A percentile compares a stretch with the other conserved stretches of the same genome.
These are phyloP conservation scores for Nitzschia putrida DNA, from an alignment of 108 stramenopile genomes.

Conservation along the genomic window DNA sequence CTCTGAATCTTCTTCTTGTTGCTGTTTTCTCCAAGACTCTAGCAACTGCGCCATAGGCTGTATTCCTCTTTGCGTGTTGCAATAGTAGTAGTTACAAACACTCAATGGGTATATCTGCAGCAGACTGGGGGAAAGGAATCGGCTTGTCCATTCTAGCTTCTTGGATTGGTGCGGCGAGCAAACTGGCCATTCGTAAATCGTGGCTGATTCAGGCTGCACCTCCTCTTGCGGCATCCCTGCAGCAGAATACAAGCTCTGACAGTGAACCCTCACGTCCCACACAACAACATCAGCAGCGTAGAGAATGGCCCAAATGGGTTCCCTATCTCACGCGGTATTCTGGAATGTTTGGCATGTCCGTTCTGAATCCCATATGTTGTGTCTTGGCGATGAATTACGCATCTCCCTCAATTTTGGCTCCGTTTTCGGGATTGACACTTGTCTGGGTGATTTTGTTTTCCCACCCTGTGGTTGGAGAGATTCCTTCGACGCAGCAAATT, in stretches of 20 bases:
- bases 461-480: conserved; percentile 52
- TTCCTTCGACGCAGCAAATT: conserved; percentile 51
- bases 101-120: conserved; percentile 30
- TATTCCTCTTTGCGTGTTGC: no score
- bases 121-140: conserved; percentile 78
- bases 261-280: not conserved
- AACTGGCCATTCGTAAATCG: conserved; percentile 80
- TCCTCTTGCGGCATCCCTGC: not conserved
- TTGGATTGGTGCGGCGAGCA: conserved; percentile 75
- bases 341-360: conserved; percentile 85
- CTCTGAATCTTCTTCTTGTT: no score
- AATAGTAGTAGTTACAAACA: no score
- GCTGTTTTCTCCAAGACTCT: no score
- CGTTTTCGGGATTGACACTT: conserved; percentile 84
- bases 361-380: conserved; percentile 76
- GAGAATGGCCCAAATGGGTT: not conserved
- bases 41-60: no score
- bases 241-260: not conserved
- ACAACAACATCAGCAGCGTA: not conserved
- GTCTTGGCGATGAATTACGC: conserved; percentile 87
- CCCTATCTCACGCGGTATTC: conserved; percentile 24
- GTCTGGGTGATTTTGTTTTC: conserved; percentile 82
- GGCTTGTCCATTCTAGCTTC: conserved; percentile 69
- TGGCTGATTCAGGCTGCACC: conserved; percentile 46
- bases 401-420: conserved; percentile 81